These are phyloP conservation scores for Suillus fuscotomentosus DNA, from an alignment of 768 basidiomycete species.

Conservation along the genomic window DNA sequence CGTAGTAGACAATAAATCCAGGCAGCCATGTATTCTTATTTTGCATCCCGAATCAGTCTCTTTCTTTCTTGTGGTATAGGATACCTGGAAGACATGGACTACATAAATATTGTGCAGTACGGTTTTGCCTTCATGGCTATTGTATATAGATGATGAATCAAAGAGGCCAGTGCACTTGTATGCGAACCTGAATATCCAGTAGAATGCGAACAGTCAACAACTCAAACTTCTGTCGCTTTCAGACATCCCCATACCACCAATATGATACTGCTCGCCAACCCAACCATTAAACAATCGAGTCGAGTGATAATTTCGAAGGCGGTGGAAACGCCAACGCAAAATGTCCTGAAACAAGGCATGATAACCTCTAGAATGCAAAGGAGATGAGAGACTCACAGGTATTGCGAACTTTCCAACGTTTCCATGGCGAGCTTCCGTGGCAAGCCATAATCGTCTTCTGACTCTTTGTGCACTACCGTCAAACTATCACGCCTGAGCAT, in stretches of 20 bases:
- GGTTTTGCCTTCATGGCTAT: not conserved
- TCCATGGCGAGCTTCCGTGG: slow-evolving; percentile 69
- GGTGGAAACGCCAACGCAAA: slow-evolving; percentile 72
- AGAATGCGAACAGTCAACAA: not conserved
- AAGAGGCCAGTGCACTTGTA: not conserved
- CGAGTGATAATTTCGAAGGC: slow-evolving; percentile 67
- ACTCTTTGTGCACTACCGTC: slow-evolving; percentile 66
- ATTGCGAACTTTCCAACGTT: slow-evolving; percentile 75
- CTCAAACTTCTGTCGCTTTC: not conserved
- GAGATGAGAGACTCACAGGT: slow-evolving; percentile 50
- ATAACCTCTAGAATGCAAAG: slow-evolving; percentile 8
- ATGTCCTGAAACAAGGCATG: slow-evolving; percentile 41
- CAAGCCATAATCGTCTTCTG: slow-evolving; percentile 73
- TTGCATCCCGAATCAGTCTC: not conserved
- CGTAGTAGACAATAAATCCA: not conserved
- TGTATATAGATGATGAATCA: not conserved
- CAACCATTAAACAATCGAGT: slow-evolving; percentile 75
- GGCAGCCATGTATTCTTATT: not conserved
- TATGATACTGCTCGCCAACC: slow-evolving; percentile 85
- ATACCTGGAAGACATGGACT: not conserved
- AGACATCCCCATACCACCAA: slow-evolving; percentile 60
- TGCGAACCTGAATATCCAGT: no score
- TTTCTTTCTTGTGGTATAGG: not conserved
- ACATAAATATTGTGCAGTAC: not conserved
- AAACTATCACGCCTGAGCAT: slow-evolving; percentile 52